Evolutionary conservation across 257 asterid species (phyloP).

Genomic region (Asclepias syriaca): DNA sequence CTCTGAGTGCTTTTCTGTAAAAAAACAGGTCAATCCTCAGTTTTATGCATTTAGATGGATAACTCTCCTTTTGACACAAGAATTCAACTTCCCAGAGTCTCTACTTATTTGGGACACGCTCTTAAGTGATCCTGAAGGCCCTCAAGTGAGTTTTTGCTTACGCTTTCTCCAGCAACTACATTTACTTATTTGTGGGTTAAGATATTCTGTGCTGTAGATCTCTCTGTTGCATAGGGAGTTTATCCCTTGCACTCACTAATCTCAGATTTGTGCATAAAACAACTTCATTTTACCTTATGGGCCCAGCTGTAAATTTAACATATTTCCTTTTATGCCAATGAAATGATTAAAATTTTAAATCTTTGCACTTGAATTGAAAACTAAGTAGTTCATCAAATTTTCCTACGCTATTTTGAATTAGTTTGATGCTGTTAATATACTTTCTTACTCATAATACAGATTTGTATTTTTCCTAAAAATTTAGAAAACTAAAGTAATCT

Average conservation of each 20-base stretch:
- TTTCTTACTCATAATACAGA: too few relatives aligned
- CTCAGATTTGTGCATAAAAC: background rate
- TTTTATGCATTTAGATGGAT: slow-evolving; percentile 99
- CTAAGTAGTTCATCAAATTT: too few relatives aligned
- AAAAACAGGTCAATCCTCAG: slow-evolving; percentile 91
- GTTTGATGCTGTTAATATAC: too few relatives aligned
- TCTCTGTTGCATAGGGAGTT: background rate
- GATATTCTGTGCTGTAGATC: background rate
- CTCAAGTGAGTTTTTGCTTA: slow-evolving; percentile 55
- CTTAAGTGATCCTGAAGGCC: slow-evolving; percentile 95
- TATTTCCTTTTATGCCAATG: too few relatives aligned
- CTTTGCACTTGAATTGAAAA: too few relatives aligned
- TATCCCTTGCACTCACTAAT: background rate
- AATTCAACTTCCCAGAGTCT: slow-evolving; percentile 74
- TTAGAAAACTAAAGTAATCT: too few relatives aligned
- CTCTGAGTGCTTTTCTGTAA: slow-evolving; percentile 2
- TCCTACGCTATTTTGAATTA: too few relatives aligned
- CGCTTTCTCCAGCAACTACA: background rate
- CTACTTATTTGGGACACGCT: slow-evolving; percentile 90
- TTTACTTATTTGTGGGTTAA: background rate
- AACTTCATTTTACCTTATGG: background rate
- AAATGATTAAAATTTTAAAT: too few relatives aligned
- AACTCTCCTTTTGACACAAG: slow-evolving; percentile 93
- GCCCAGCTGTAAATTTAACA: background rate
- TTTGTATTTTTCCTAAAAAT: too few relatives aligned